Base-by-base conservation (phyloP, 1,284 basidiomycete genomes). In the Pseudozyma sp. region DNA sequence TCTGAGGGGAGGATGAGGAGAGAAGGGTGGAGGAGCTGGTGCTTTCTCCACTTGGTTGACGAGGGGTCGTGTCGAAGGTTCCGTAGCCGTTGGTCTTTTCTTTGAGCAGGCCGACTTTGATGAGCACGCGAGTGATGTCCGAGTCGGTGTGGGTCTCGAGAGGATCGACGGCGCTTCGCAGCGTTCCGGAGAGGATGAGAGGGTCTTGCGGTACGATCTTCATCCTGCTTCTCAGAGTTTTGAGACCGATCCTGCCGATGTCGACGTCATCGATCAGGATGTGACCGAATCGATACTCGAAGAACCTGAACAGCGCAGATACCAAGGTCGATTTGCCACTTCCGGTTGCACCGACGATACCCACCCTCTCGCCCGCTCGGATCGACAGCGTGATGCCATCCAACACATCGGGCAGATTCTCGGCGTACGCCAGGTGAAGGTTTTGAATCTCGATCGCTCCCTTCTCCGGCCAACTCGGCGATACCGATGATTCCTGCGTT, bases 201-300 rank as follows among this genome's bases (percentile, higher is more conserved):
- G 85, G 84, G 31, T 85, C 85, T 59, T 85, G 83, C 5, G 69
- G 74, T 16, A 82, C 60, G 19, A 80, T 66, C 33, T 78, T 78
- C 53, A 83, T 78, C 44, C 71, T 45, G 33, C 73, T 74, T 29
- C 84, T 71, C 51, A 85, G 63, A 44, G 81, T 81, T 39, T 79
- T 67, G n/a, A 88, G 79, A 0, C 88, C 88, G 11, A 89, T 83
- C 60, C 85, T 69, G 5, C 75, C 40, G n/a, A 85, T 81, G 80
- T 92, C 88, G 24, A 88, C 68, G 0, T 89, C 91, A 80, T 94
- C 93, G 49, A 95, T 91, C 45, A 86, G 84, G 67, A 94, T 90
- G 3, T 75, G 81, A 0, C 93, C 93, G 0, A 84, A 76, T 29
- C 87, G 84, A 7, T 90, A 84, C 79, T 92, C 90, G 44, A 91